A percentile compares a stretch with the other conserved stretches of the same genome.
These are phyloP conservation scores for Colletotrichum liriopes DNA, from an alignment of 2,329 filamentous ascomycete genomes.

Conservation along the genomic window DNA sequence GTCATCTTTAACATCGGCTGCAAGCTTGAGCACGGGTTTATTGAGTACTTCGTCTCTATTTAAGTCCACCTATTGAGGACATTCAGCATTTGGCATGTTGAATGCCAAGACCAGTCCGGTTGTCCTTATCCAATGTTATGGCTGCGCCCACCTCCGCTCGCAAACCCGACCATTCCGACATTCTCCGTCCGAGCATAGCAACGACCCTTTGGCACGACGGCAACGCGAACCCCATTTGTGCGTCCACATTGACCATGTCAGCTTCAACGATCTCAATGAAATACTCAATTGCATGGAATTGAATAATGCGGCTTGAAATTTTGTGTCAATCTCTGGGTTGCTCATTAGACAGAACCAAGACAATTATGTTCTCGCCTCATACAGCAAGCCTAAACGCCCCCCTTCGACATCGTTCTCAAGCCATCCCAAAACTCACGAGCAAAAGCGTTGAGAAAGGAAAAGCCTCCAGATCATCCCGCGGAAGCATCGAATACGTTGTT, in stretches of 20 bases:
- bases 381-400: constrained; percentile 17
- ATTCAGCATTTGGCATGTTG: constrained; percentile 14
- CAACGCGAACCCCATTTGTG: neutral
- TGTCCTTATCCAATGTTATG: constrained; percentile 17
- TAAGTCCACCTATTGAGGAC: neutral
- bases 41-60: neutral
- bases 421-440: constrained; percentile 18
- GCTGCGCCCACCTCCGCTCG: constrained; percentile 20
- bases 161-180: constrained; percentile 34
- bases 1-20: neutral
- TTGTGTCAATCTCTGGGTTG: constrained; percentile 3
- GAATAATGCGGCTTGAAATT: neutral
- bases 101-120: constrained; percentile 11
- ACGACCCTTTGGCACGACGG: neutral
- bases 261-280: neutral
- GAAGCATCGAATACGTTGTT: constrained; percentile 11
- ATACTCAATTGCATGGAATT: neutral
- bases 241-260: neutral
- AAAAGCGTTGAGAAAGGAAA: constrained; percentile 29
- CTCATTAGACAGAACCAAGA: neutral
- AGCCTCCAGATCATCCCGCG: neutral
- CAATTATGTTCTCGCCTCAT: constrained; percentile 1
- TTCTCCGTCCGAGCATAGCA: constrained; percentile 35
- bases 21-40: neutral
- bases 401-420: neutral